Base-by-base conservation (phyloP, 2,329 filamentous ascomycete species). In the Aspergillus sojae region DNA sequence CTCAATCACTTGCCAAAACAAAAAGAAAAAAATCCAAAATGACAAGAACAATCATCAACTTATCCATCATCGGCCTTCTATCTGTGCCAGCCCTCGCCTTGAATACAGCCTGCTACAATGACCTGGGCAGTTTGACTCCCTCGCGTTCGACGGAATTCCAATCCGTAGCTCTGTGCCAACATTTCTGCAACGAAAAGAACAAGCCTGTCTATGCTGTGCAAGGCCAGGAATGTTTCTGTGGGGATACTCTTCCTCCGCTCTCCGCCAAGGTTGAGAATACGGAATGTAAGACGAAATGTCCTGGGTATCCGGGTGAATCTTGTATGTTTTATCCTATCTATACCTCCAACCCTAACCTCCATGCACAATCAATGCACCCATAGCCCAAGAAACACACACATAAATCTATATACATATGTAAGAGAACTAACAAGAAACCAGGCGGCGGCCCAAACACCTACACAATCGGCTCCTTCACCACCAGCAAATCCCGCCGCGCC, bases 161-260 rank as follows among this genome's bases (percentile, higher is more conserved):
- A 28, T 60, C 61, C 48, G 4, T 41, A 2, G 58, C 58, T 14
- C 26, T 65, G 28, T 75, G 73, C 56, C 11, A 62, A 23, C 5
- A 65, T 5, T 30, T 63, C 45, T 75, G 73, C 58, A 10, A 59
- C 21, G 5, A 63, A 11, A 9, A 39, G 0, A 50, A 59, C n/a
- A 68, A 67, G 52, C 54, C 61, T 11, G 43, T 72, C 14, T 66
- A 65, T 12, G 71, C 65, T 11, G 48, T 74, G 21, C 66, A 64
- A 19, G 70, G 65, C 28, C 21, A 50, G 19, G 48, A 67, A 34
- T 75, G 73, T 63, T 67, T 61, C 53, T 75, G 73, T 56, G 67
- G 67, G 10, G 61, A 71, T 19, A 46, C 65, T n/a, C 28, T 69
- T 0, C 71, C 73, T 5, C 58, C 64, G 0, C 23, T 62, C 5